Evolutionary conservation across 345 rosid species (phyloP).

Genomic region (Garcia nutans): DNA sequence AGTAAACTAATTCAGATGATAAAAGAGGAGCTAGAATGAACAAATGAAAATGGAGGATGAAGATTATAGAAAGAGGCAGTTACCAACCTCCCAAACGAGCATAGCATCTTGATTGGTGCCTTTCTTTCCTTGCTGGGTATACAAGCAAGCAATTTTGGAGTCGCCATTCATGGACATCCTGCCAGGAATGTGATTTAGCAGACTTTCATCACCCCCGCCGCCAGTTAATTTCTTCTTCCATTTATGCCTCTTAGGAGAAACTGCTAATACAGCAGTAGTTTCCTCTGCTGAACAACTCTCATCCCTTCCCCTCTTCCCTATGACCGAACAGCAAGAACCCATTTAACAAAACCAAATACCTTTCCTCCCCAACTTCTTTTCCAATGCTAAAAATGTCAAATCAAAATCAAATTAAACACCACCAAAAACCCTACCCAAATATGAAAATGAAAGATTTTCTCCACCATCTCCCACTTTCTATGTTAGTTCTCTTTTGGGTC

Average conservation of each 20-base stretch:
- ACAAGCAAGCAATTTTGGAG: conserved; percentile 63
- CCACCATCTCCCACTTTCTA: background rate
- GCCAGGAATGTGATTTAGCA: conserved; percentile 49
- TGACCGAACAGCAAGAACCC: conserved; percentile 71
- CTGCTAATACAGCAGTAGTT: conserved; percentile 19
- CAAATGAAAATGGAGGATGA: conserved; percentile 2
- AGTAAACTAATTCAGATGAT: background rate
- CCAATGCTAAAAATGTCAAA: conserved; percentile 1
- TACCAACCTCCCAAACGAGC: conserved; percentile 87
- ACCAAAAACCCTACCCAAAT: background rate
- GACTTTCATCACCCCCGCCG: conserved; percentile 36
- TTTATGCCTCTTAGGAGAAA: conserved; percentile 32
- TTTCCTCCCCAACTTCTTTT: background rate
- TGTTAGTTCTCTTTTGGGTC: background rate
- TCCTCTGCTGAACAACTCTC: conserved; percentile 29
- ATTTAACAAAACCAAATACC: conserved; percentile 23
- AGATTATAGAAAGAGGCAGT: conserved; percentile 14
- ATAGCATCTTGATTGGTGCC: conserved; percentile 98
- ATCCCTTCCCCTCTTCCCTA: conserved; percentile 38
- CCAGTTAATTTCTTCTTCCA: conserved; percentile 54
- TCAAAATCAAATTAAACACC: conserved; percentile 2
- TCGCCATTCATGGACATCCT: conserved; percentile 61
- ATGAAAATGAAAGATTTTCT: background rate
- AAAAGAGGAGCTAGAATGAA: background rate
- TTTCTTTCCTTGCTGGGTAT: conserved; percentile 95